Base-by-base conservation (phyloP, 83 land plant species). In the Picea mariana region DNA sequence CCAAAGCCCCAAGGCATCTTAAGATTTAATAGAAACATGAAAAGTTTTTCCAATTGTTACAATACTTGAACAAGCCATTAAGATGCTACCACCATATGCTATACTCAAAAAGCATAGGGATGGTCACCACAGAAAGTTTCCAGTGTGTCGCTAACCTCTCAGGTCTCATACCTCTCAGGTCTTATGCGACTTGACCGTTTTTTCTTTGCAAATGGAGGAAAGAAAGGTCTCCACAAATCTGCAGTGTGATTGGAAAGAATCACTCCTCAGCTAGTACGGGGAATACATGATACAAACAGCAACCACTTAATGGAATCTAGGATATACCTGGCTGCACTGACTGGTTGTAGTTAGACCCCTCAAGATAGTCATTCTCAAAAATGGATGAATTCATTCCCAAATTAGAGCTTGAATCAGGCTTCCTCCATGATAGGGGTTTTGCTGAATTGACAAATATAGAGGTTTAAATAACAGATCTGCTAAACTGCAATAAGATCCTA, bases 351-450 rank as follows among this genome's bases (percentile, higher is more conserved):
- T 52, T 44, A 73, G 77, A 73, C 47, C 77, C 58, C 42, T 73
- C 77, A 73, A n/a, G 11, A 73, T 73, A n/a, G 40, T 23, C 77
- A 73, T 44, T 73, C n/a, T 3, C 77, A 73, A 73, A 73, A 47
- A 73, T 0, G 38, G 77, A 73, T 73, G 77, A 69, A 69, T 42
- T 69, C 75, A 69, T 69, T 38, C 75, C 75, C 75, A 69, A 38
- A 69, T 38, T 38, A 69, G 75, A 73, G 77, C 77, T 73, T 73
- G 49, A 21, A n/a, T 44, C 77, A 73, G 49, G 58, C 77, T 44
- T 44, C 55, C 77, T 73, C 77, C 77, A 42, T 73, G 77, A 47
- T 40, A 73, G 47, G 55, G 77, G 77, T 73, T 73, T 73, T 52
- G 21, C 55, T 73, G 77, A 73, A 73, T 73, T 73, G 21, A 73